Percentiles rank a stretch among this genome's conserved stretches.
Evolutionary conservation across 805 yeast genomes (phyloP).

Genomic region (Lipomyces yamanashiensis): DNA sequence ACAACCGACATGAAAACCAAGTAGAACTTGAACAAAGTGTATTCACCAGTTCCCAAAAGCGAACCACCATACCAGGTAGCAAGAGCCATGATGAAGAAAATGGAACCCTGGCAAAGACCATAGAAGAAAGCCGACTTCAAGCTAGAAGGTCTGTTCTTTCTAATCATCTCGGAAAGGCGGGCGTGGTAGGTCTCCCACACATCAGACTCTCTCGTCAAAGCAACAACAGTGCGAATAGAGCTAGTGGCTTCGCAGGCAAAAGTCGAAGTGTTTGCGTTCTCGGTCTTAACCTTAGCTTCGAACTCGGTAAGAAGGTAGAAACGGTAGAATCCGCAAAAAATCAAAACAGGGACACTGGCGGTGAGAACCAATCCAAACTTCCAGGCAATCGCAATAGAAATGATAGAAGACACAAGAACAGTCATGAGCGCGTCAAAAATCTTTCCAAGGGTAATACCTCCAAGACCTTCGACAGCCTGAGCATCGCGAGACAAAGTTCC

Average conservation of each 20-base stretch:
- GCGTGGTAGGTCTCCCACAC: constrained; percentile 45
- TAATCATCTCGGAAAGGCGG: constrained; percentile 20
- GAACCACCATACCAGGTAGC: constrained; percentile 52
- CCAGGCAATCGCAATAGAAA: constrained; percentile 50
- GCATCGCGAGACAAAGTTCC: constrained; percentile 42
- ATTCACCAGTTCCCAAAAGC: constrained; percentile 44
- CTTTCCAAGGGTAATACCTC: constrained; percentile 44
- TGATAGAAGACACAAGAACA: constrained; percentile 47
- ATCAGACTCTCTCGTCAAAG: constrained; percentile 50
- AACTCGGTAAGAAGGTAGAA: constrained; percentile 45
- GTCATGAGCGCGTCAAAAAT: constrained; percentile 45
- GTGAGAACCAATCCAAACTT: constrained; percentile 50
- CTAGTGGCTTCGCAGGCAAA: constrained; percentile 49
- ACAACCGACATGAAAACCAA: constrained; percentile 49
- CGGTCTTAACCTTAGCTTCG: constrained; percentile 47
- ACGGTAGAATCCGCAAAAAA: constrained; percentile 50
- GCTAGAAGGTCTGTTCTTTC: constrained; percentile 45
- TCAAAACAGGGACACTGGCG: constrained; percentile 45
- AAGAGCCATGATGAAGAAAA: constrained; percentile 50
- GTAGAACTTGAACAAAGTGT: constrained; percentile 47
- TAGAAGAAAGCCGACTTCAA: constrained; percentile 44
- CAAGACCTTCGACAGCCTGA: constrained; percentile 41
- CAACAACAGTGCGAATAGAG: constrained; percentile 51
- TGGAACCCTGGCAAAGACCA: constrained; percentile 48
- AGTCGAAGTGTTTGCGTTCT: constrained; percentile 48